Base-by-base conservation (phyloP, 768 basidiomycete genomes). In the Collybiopsis confluens region DNA sequence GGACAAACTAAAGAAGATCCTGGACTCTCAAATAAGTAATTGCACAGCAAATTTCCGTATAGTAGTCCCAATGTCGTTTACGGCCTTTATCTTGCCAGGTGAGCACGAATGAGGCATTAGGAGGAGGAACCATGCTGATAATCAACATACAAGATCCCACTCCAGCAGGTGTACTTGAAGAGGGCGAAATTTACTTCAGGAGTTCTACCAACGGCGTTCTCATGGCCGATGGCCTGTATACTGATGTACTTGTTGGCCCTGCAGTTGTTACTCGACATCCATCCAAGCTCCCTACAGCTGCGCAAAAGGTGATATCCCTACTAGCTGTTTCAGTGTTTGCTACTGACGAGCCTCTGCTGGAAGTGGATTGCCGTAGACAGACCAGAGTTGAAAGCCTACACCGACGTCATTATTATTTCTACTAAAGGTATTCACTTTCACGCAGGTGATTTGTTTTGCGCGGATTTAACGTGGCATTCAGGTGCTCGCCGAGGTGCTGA, bases 1-100 rank as follows among this genome's bases (percentile, higher is more conserved):
- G 24, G 76, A 76, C 5, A 87, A 85, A 65, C 66, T 85, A 7
- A 67, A 73, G 49, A 69, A 77, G 30, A 70, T 84, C 4, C 70
- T 82, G 11, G 71, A 72, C 49, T 70, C 68, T 3, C 68, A 68
- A 1, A 66, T 86, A 5, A 73, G 70, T n/a, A 62, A 65, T 1
- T 70, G 73, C 42, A 66, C 73, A 1, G 65, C 67, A n/a, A 71
- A 67, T 6, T 81, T 73, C 54, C 70, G 72, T 20, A 75, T 86
- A 20, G 71, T 72, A 7, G 70, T 86, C 1, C 76, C 80, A 0
- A 78, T 80, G 72, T 84, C 84, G 1, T 79, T 76, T 18, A 72
- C 73, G n/a, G 84, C 79, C 0, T 85, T 82, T 62, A 71, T 86
- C 35, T 72, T 86, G 11, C 85, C 85, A 49, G 86, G 79, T 76